A percentile compares a stretch with the other conserved stretches of the same genome.
phyloP scores from a whole-genome alignment of 768 basidiomycete species.

The Serendipita sp. region DNA sequence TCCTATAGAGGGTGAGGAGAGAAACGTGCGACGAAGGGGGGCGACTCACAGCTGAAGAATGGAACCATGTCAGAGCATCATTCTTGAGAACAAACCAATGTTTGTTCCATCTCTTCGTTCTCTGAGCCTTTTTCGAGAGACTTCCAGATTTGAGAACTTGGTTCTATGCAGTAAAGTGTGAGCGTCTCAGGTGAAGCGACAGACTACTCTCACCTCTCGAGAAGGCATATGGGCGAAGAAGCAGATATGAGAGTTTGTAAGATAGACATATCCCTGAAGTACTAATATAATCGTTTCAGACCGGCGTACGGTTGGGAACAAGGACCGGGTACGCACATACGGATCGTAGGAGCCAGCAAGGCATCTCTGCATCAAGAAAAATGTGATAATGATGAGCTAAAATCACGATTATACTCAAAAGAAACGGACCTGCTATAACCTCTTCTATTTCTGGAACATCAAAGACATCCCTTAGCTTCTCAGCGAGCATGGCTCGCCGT shows the following conservation, averaged over 20 bases:
- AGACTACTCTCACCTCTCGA: slow-evolving; percentile 45
- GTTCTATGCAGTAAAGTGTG: slow-evolving; percentile 34
- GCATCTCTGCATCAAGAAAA: slow-evolving; percentile 45
- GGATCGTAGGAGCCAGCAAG: slow-evolving; percentile 83
- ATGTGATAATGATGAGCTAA: background rate
- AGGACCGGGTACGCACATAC: slow-evolving; percentile 43
- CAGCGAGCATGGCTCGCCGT: slow-evolving; percentile 57
- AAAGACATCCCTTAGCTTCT: slow-evolving; percentile 81
- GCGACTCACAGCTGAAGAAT: slow-evolving; percentile 63
- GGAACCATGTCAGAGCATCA: slow-evolving; percentile 92
- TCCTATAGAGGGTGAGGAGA: slow-evolving; percentile 35
- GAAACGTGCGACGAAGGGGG: slow-evolving; percentile 3
- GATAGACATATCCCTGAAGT: slow-evolving; percentile 93
- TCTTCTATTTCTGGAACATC: slow-evolving; percentile 66
- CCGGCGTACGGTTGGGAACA: background rate
- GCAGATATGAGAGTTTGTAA: slow-evolving; percentile 84
- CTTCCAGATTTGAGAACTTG: slow-evolving; percentile 86
- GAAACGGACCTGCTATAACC: slow-evolving; percentile 56
- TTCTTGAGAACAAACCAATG: slow-evolving; percentile 97
- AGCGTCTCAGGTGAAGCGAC: background rate
- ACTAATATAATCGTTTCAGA: slow-evolving; percentile 28
- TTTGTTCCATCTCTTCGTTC: slow-evolving; percentile 83
- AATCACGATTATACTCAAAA: background rate
- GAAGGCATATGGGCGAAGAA: slow-evolving; percentile 93
- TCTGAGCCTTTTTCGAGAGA: slow-evolving; percentile 70